Base-by-base conservation (phyloP, 768 basidiomycete species). In the Tylopilus balloui region DNA sequence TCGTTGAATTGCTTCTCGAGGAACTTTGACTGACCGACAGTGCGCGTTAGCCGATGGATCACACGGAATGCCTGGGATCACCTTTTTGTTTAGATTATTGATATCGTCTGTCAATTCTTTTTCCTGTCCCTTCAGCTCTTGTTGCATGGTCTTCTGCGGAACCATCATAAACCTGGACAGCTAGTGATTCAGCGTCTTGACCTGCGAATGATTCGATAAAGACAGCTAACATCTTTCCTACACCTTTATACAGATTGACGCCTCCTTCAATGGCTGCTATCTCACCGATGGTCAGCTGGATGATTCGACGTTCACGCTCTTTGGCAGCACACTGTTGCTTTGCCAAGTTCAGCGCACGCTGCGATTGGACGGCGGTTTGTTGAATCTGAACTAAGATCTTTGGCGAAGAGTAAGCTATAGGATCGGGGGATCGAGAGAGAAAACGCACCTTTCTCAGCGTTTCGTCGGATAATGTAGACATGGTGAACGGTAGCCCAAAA, bases 381-480 rank as follows among this genome's bases (percentile, higher is more conserved):
- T 96, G 93, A 49, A 96, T 94, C 74, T 95, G 93, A 36, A 87
- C 72, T 47, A 96, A 71, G 64, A 96, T 94, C 93, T 96, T 69
- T 46, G 34, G 55, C 25, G 35, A 41, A 37, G 25, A 25, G 46
- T 68, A 51, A 68, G 61, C 52, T 29, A 40, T 39, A 37, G 41
- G 4, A 32, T 37, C n/a, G 12, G 20, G 36, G 20, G n/a, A 5
- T 39, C 25, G 13, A 54, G 45, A 36, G 28, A 36, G 9, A 27
- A 45, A 32, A 48, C 51, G 34, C 47, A 88, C 91, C 77, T 86
- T 92, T 62, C 84, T 76, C 35, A 93, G 70, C 0, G 91, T 91
- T 37, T 93, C 90, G 60, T 93, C 91, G 27, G 86, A 75, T 20
- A 89, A 70, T 39, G 71, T 59, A 49, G 84, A 76, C 72, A 85